These are phyloP conservation scores for Venturia pyrina DNA, from an alignment of 2,329 filamentous ascomycete species.

Conservation along the genomic window DNA sequence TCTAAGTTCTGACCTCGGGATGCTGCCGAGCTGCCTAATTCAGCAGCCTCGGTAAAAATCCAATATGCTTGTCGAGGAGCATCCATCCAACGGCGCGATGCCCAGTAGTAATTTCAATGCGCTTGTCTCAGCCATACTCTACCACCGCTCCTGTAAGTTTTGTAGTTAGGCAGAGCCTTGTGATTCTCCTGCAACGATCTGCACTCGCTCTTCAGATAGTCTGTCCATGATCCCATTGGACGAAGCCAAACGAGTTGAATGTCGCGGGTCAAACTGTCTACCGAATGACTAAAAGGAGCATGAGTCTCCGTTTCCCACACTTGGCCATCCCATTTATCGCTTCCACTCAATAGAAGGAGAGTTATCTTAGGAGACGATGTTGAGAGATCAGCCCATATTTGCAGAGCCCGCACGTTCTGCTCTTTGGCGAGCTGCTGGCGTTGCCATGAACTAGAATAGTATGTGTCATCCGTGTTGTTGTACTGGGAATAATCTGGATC, in stretches of 20 bases:
- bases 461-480: neutral
- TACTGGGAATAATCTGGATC: constrained; percentile 7
- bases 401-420: constrained; percentile 4
- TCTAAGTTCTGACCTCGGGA: too few relatives aligned
- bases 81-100: neutral
- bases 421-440: neutral
- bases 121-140: constrained; percentile 1
- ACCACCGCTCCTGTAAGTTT: constrained; percentile 4
- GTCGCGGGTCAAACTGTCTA: neutral
- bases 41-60: neutral
- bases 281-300: neutral
- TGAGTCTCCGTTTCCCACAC: constrained; percentile 6
- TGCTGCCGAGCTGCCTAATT: neutral
- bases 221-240: constrained; percentile 8
- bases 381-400: constrained; percentile 7
- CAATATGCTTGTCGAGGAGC: neutral
- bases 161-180: neutral
- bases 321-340: constrained; percentile 7
- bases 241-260: constrained; percentile 4
- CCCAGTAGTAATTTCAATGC: neutral
- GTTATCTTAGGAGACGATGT: constrained; percentile 9
- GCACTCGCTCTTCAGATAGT: constrained; percentile 7
- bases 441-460: constrained; percentile 1
- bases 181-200: constrained; percentile 3
- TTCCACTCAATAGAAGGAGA: constrained; percentile 4